Evolutionary conservation across 2,329 filamentous ascomycete species (phyloP), one percentile per base, ranked within the genome.

Genomic region (Pleomassaria siparia): DNA sequence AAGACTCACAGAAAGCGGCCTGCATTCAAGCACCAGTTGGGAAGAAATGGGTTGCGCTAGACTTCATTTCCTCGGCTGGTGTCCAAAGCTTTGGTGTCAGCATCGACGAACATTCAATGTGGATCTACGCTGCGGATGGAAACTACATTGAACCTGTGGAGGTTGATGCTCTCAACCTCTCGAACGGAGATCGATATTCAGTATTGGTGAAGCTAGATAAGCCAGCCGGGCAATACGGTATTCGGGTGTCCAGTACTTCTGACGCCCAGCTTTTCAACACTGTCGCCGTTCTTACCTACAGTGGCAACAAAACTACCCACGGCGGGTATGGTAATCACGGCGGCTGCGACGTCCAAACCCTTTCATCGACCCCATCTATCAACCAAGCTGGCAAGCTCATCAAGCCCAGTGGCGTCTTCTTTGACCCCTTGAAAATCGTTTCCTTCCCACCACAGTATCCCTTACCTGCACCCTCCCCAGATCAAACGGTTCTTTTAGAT

Each of bases 181-280:
- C 70, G 51, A 82, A 79, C 49, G 81, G 80, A 11, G 78, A 78
- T 50, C 74, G 80, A 4, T 81, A 77, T 57, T 80, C 79, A 0
- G 69, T 82, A 1, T 58, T 82, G 40, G 56, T 81, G 51, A 64
- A 74, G 48, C 67, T 81, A 4, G 64, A 75, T 33, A 72, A 75
- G 32, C 59, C 58, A 1, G 55, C 72, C 0, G 78, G 77, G 1
- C 67, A 78, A 47, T 85, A 81, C 61, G 76, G 76, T 6, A 76
- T 85, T 25, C 80, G 83, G 2, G 70, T 80, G 32, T 76, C 78
- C 21, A 76, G 78, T 13, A 67, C 70, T 12, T 72, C 70, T 24
- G 63, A 73, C 2, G 75, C 78, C 10, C 84, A 86, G 59, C 73
- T 84, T 44, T 72, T 86, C 24, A 73, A 74, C 12, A 81, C 77